phyloP scores from a whole-genome alignment of 2,329 filamentous ascomycete species.

The Ophiosphaerella narmari region DNA sequence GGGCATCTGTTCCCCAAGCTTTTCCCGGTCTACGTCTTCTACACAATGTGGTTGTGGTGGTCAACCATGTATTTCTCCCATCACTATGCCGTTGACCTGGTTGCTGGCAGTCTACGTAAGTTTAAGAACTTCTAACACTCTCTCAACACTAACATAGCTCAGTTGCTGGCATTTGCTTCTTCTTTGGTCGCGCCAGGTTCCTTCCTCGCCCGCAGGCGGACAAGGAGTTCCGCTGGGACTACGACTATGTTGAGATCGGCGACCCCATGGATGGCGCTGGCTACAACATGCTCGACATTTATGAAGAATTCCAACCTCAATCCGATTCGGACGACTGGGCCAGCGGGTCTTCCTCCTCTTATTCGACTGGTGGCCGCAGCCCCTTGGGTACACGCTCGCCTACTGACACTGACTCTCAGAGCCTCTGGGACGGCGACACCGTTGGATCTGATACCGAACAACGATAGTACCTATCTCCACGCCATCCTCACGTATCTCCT shows the following conservation, averaged over 20 bases:
- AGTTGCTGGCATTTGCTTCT: conserved; percentile 75
- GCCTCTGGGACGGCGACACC: conserved; percentile 62
- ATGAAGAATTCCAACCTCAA: conserved; percentile 56
- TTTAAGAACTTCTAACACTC: neutral
- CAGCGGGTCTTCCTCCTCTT: conserved; percentile 78
- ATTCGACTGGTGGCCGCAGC: conserved; percentile 68
- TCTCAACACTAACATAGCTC: conserved; percentile 27
- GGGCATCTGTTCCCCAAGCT: conserved; percentile 87
- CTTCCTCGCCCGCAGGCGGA: conserved; percentile 80
- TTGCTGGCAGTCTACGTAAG: conserved; percentile 73
- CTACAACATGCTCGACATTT: conserved; percentile 60
- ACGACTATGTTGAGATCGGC: conserved; percentile 88
- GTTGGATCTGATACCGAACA: conserved; percentile 53
- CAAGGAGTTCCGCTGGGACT: conserved; percentile 91
- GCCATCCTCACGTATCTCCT: conserved; percentile 8
- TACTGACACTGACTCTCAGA: conserved; percentile 60
- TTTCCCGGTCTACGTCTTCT: conserved; percentile 77
- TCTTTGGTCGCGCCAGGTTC: conserved; percentile 78
- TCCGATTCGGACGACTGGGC: conserved; percentile 88
- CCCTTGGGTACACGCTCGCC: conserved; percentile 53
- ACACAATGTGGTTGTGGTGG: conserved; percentile 96
- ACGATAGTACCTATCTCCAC: conserved; percentile 26
- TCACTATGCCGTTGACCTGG: conserved; percentile 93
- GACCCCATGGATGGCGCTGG: conserved; percentile 59
- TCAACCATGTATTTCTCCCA: conserved; percentile 98